Evolutionary conservation across 2,329 filamentous ascomycete species (phyloP).

Genomic region (Fusarium armeniacum): DNA sequence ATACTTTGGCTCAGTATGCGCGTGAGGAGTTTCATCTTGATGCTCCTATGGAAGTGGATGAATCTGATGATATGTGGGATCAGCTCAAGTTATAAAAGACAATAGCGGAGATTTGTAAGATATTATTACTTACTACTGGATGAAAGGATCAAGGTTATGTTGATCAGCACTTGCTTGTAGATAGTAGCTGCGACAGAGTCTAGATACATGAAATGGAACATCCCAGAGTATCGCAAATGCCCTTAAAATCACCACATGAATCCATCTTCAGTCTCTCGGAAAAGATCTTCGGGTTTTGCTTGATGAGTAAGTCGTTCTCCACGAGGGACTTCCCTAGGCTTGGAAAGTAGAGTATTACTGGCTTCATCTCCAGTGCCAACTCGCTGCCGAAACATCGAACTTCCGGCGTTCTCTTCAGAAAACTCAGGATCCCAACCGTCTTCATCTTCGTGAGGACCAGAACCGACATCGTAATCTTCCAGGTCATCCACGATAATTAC

Average conservation of each 20-base stretch:
- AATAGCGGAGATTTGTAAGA: not conserved
- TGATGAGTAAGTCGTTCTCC: not conserved
- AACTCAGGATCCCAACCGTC: not conserved
- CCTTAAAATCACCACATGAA: conserved; percentile 25
- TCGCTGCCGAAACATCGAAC: no score
- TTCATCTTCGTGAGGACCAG: not conserved
- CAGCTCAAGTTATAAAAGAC: not conserved
- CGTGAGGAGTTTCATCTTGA: conserved; percentile 12
- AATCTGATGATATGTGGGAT: conserved; percentile 3
- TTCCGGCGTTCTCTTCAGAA: not conserved
- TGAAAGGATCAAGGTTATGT: not conserved
- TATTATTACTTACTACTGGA: not conserved
- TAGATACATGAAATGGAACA: conserved; percentile 5
- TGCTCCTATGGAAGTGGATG: not conserved
- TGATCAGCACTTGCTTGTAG: conserved; percentile 15
- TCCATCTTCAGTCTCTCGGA: conserved; percentile 32
- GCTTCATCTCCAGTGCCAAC: not conserved
- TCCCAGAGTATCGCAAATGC: not conserved
- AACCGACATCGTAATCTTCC: not conserved
- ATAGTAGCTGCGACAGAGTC: not conserved
- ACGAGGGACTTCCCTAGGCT: no score
- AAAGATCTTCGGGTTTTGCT: not conserved
- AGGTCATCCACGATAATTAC: not conserved
- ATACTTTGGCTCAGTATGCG: conserved; percentile 8
- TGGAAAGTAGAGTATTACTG: not conserved